Evolutionary conservation across 768 basidiomycete species (phyloP).

Genomic region (Sutorius australiensis): DNA sequence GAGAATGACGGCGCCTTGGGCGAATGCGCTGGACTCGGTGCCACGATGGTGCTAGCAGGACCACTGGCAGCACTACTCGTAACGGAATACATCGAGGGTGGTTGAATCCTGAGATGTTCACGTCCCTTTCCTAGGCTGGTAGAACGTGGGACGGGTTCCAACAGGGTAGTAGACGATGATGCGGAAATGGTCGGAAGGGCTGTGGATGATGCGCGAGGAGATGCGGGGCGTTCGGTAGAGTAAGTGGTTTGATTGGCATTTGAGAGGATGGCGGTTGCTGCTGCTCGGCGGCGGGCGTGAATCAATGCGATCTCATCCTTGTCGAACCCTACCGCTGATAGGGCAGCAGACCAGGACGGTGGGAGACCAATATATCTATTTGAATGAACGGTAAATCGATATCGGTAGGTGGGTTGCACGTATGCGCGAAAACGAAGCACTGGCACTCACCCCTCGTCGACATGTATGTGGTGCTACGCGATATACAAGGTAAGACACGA

Average conservation of each 20-base stretch:
- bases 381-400: not conserved
- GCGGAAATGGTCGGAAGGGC: conserved; percentile 18
- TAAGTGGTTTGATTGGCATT: conserved; percentile 7
- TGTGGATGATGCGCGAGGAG: conserved; percentile 10
- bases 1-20: conserved; percentile 20
- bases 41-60: not conserved
- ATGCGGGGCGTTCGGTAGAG: conserved; percentile 7
- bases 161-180: conserved; percentile 14
- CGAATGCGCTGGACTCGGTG: conserved; percentile 11
- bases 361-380: conserved; percentile 61
- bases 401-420: not conserved
- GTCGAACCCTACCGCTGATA: conserved; percentile 58
- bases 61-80: not conserved
- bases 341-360: conserved; percentile 66
- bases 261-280: conserved; percentile 5
- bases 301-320: conserved; percentile 68
- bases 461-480: conserved; percentile 71
- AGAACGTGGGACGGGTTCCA: conserved; percentile 24
- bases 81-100: conserved; percentile 14
- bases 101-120: conserved; percentile 6
- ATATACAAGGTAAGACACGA: not conserved
- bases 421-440: not conserved
- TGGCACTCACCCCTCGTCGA: conserved; percentile 62
- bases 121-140: conserved; percentile 17
- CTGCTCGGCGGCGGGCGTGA: conserved; percentile 37